These are phyloP conservation scores for Aurinia saxatilis DNA, from an alignment of 345 rosid species.

Conservation along the genomic window DNA sequence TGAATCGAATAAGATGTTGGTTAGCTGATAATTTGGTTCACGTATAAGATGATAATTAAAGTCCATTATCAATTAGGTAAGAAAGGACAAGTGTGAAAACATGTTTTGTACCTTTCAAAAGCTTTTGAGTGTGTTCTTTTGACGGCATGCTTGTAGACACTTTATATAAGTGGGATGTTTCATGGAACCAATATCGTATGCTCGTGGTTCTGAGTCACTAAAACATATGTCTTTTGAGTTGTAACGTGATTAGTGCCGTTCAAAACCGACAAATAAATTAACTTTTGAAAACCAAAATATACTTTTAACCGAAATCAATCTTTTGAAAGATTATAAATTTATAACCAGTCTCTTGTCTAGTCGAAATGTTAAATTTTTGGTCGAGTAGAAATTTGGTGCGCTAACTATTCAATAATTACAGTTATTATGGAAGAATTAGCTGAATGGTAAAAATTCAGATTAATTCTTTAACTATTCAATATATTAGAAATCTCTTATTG, in stretches of 20 bases:
- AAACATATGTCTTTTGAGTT: background rate
- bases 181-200: background rate
- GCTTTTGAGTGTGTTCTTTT: background rate
- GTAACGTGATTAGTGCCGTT: background rate
- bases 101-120: background rate
- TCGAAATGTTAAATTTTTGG: too few relatives aligned
- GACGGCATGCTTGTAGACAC: background rate
- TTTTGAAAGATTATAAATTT: too few relatives aligned
- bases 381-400: too few relatives aligned
- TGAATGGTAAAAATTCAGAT: too few relatives aligned
- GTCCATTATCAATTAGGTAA: constrained; percentile 15
- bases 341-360: too few relatives aligned
- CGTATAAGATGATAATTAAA: constrained; percentile 22
- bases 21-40: constrained; percentile 16
- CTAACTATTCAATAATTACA: too few relatives aligned
- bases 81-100: constrained; percentile 11
- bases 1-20: background rate
- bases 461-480: too few relatives aligned
- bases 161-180: constrained; percentile 18
- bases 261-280: too few relatives aligned
- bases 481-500: too few relatives aligned
- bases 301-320: too few relatives aligned
- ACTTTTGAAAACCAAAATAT: too few relatives aligned
- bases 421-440: too few relatives aligned
- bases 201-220: background rate